Base-by-base conservation (phyloP, 495 filamentous ascomycete species). In the Xylaria flabelliformis region DNA sequence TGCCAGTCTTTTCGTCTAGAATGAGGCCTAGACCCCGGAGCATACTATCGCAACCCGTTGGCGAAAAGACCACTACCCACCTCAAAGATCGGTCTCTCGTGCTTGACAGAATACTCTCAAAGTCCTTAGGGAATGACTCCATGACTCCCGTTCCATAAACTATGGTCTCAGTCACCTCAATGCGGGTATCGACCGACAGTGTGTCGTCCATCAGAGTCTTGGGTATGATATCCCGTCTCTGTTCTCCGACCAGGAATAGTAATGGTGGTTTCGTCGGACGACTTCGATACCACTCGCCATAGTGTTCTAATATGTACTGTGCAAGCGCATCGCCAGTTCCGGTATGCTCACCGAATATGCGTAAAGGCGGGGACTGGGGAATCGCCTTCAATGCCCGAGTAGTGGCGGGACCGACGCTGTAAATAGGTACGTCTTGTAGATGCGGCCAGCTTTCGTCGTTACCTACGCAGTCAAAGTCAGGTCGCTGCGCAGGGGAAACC, bases 41-140 rank as follows among this genome's bases (percentile, higher is more conserved):
- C 91, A 97, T 92, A 75, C 88, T 90, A 79, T 92, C 90, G 74
- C 93, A 96, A 2, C 93, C 95, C 24, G 91, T 94, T 1, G 96
- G 94, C 51, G 95, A 98, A 75, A 99, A 99, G 9, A 98, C 92
- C 15, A 97, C 93, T 1, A 95, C 90, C 95, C 96, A 98, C 74
- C 91, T 85, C 42, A 68, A 74, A 41, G 75, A 68, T 9, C 75
- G 76, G 48, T 78, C 79, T 21, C 76, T 67, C 15, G 82, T 90
- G 61, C 81, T 73, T n/a, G 72, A 55, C 41, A 88, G 82, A 12
- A 84, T 76, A 10, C 69, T 70, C 21, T 72, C 76, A 74, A 97
- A 97, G 67, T 91, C 84, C 0, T 83, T 74, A 69, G 88, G 85
- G 74, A 98, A 98, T 13, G 86, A 88, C 36, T 85, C 86, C 87